Percentiles rank a stretch among this genome's conserved stretches.
Evolutionary conservation across 768 basidiomycete genomes (phyloP).

Genomic region (Mycena alexandri): DNA sequence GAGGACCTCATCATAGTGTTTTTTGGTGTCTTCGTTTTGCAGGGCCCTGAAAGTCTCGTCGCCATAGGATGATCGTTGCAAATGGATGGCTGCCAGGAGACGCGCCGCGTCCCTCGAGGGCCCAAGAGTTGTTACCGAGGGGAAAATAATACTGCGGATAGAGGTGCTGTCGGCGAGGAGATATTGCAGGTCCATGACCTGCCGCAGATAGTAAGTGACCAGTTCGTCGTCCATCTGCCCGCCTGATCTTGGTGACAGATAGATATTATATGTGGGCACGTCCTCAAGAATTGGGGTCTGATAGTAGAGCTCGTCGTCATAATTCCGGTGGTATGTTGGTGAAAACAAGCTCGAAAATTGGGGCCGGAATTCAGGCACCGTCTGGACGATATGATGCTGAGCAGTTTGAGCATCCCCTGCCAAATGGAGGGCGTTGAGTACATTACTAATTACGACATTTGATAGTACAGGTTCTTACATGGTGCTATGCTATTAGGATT

Average conservation of each 20-base stretch:
- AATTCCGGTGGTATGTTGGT: conserved; percentile 34
- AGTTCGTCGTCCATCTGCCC: conserved; percentile 42
- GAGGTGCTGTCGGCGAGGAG: conserved; percentile 69
- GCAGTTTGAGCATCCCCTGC: conserved; percentile 52
- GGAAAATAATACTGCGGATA: conserved; percentile 61
- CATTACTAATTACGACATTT: conserved; percentile 76
- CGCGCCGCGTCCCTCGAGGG: conserved; percentile 70
- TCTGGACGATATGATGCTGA: not conserved
- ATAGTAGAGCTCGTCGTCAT: conserved; percentile 20
- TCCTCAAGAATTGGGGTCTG: not conserved
- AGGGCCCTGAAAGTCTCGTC: conserved; percentile 44
- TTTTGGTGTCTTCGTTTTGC: conserved; percentile 39
- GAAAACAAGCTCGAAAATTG: conserved; percentile 48
- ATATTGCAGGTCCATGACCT: conserved; percentile 78
- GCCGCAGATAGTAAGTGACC: conserved; percentile 64
- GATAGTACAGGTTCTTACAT: conserved; percentile 85
- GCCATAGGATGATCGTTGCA: conserved; percentile 41
- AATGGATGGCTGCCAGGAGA: conserved; percentile 73
- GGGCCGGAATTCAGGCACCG: conserved; percentile 33
- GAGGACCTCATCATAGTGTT: conserved; percentile 44
- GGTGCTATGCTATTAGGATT: conserved; percentile 67
- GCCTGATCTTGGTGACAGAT: conserved; percentile 6
- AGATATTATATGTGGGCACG: not conserved
- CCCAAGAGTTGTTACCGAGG: conserved; percentile 59
- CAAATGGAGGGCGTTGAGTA: conserved; percentile 71